phyloP scores from a whole-genome alignment of 495 filamentous ascomycete species.

The Hyaloscypha bicolor region DNA sequence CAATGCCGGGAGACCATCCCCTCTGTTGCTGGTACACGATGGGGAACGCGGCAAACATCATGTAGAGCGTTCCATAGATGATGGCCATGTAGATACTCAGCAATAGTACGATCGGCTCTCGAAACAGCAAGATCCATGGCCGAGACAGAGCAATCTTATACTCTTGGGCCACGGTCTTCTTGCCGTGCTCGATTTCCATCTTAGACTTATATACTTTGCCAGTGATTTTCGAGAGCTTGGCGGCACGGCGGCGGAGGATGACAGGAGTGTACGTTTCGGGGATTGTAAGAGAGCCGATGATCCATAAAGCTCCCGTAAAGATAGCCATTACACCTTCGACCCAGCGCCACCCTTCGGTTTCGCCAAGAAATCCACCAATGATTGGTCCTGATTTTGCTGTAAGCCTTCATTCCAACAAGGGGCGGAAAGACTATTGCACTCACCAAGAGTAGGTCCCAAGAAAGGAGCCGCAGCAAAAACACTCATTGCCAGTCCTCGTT shows the following conservation, averaged over 20 bases:
- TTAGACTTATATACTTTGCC: constrained; percentile 62
- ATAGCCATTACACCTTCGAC: constrained; percentile 63
- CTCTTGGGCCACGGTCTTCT: constrained; percentile 43
- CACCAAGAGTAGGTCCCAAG: constrained; percentile 57
- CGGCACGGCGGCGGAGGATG: constrained; percentile 74
- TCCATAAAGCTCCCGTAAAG: constrained; percentile 70
- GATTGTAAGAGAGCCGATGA: constrained; percentile 65
- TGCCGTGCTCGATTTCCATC: constrained; percentile 47
- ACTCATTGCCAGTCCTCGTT: constrained; percentile 68
- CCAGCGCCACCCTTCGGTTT: constrained; percentile 56
- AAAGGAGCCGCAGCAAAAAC: constrained; percentile 72
- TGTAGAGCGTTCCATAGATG: constrained; percentile 85
- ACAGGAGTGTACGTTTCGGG: constrained; percentile 83
- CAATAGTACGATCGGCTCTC: constrained; percentile 83
- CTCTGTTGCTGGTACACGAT: constrained; percentile 76
- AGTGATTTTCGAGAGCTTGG: constrained; percentile 66
- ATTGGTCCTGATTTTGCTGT: constrained; percentile 48
- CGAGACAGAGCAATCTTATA: constrained; percentile 50
- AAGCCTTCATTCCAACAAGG: constrained; percentile 60
- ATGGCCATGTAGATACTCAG: constrained; percentile 68
- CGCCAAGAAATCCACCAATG: constrained; percentile 45
- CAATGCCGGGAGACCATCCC: constrained; percentile 71
- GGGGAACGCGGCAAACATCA: constrained; percentile 90
- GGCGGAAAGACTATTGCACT: constrained; percentile 71
- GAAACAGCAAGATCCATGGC: constrained; percentile 58